Evolutionary conservation across 2,329 filamentous ascomycete species (phyloP).

Genomic region (Emergomyces africanus): DNA sequence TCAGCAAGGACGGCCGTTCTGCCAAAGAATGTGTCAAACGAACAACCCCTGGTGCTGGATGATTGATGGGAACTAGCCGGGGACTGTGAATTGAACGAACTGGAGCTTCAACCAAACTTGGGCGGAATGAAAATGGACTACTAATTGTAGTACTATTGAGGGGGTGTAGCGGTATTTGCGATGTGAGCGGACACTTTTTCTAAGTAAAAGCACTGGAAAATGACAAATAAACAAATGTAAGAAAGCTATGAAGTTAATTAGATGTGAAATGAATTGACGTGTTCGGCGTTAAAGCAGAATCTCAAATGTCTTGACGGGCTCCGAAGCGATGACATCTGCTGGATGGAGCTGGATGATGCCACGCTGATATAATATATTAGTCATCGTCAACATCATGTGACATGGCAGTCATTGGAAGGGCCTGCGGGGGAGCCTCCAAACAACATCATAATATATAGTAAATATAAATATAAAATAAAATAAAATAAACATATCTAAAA

Average conservation of each 20-base stretch:
- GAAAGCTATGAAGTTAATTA: neutral
- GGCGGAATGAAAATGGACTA: neutral
- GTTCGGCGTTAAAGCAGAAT: neutral
- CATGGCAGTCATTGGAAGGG: neutral
- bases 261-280: neutral
- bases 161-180: neutral
- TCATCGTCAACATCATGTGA: neutral
- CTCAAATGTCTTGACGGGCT: neutral
- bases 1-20: neutral
- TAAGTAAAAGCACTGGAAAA: neutral
- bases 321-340: neutral
- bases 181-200: neutral
- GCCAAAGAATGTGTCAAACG: neutral
- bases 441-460: no score
- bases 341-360: neutral
- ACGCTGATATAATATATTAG: neutral
- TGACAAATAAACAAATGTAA: neutral
- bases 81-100: neutral
- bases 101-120: neutral
- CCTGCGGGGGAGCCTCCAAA: no score
- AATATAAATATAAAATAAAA: no score
- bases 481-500: no score
- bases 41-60: neutral
- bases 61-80: neutral
- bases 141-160: neutral